Evolutionary conservation across 2,329 filamentous ascomycete genomes (phyloP).

Genomic region (Thelonectria blattea): DNA sequence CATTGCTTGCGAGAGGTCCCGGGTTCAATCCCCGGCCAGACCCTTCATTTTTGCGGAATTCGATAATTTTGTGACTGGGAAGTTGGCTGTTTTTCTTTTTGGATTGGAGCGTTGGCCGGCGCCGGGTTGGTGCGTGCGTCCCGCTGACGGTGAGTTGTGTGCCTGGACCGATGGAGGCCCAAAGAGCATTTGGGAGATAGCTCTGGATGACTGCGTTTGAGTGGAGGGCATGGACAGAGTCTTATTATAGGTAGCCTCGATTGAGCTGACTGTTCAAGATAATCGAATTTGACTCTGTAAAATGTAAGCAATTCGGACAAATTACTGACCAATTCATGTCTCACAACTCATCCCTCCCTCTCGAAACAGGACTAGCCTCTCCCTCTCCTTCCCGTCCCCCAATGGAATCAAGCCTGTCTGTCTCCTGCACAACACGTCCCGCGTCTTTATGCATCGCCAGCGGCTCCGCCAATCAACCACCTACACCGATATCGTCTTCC

Average conservation of each 20-base stretch:
- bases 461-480: neutral
- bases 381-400: neutral
- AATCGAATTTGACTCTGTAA: too few species aligned
- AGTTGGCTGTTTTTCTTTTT: neutral
- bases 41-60: constrained; percentile 34
- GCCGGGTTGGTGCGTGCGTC: too few species aligned
- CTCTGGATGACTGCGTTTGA: too few species aligned
- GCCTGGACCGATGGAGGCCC: too few species aligned
- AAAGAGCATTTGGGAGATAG: too few species aligned
- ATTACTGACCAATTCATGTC: too few species aligned
- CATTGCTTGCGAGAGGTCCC: constrained; percentile 52
- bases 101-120: too few species aligned
- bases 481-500: constrained; percentile 5
- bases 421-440: constrained; percentile 3
- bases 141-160: too few species aligned
- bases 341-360: neutral
- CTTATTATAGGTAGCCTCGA: too few species aligned
- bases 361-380: constrained; percentile 1
- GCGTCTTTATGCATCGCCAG: neutral
- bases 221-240: too few species aligned
- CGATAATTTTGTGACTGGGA: neutral
- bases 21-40: constrained; percentile 55
- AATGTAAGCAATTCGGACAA: too few species aligned
- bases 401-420: constrained; percentile 1
- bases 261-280: too few species aligned